Evolutionary conservation across 257 asterid genomes (phyloP).

Genomic region (Gentiana dahurica): DNA sequence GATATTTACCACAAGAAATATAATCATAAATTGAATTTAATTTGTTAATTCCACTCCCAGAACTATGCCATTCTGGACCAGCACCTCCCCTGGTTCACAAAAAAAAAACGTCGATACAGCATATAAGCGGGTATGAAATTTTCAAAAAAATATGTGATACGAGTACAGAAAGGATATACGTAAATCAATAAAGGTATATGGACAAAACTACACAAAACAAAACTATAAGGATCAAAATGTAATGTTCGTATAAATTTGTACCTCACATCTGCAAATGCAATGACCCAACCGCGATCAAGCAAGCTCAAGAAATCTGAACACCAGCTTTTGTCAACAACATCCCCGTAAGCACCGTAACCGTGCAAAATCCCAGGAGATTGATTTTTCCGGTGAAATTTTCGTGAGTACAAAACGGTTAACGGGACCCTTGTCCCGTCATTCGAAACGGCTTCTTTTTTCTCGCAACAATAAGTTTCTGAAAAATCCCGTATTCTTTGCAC

Average conservation of each 20-base stretch:
- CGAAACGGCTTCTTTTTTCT: slow-evolving; percentile 55
- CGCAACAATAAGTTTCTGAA: slow-evolving; percentile 47
- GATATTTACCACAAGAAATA: slow-evolving; percentile 52
- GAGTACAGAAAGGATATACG: not conserved
- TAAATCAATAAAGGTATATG: not conserved
- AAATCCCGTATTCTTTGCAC: slow-evolving; percentile 34
- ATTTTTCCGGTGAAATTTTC: slow-evolving; percentile 37
- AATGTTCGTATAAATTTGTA: slow-evolving; percentile 6
- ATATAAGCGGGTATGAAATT: not conserved
- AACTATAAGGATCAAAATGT: too few relatives aligned
- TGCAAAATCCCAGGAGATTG: slow-evolving; percentile 80
- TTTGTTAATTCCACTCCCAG: slow-evolving; percentile 63
- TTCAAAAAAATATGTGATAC: not conserved
- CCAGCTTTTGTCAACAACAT: slow-evolving; percentile 80
- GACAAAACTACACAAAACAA: too few relatives aligned
- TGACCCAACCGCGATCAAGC: slow-evolving; percentile 88
- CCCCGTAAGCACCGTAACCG: slow-evolving; percentile 93
- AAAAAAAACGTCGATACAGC: slow-evolving; percentile 2
- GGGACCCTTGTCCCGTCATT: slow-evolving; percentile 72
- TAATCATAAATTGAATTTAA: slow-evolving; percentile 66
- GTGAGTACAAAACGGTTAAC: slow-evolving; percentile 56
- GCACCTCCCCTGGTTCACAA: slow-evolving; percentile 56
- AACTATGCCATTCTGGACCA: slow-evolving; percentile 62
- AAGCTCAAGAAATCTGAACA: slow-evolving; percentile 73
- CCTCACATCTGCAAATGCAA: slow-evolving; percentile 96